These are phyloP conservation scores for Suillus lakei DNA, from an alignment of 768 basidiomycete genomes.

Conservation along the genomic window DNA sequence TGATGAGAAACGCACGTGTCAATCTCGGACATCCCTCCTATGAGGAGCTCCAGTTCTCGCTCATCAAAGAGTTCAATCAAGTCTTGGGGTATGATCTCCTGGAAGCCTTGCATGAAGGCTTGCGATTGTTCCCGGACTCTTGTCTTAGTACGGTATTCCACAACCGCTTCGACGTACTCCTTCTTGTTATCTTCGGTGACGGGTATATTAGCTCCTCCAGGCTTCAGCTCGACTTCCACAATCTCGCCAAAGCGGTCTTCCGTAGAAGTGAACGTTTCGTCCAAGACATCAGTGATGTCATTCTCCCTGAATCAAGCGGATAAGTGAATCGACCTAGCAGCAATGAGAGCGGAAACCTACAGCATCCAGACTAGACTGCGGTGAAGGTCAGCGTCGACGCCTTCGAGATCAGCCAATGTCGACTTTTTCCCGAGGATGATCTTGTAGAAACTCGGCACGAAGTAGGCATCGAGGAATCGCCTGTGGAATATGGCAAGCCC, in stretches of 20 bases:
- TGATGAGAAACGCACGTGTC: constrained; percentile 61
- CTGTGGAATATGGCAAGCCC: constrained; percentile 81
- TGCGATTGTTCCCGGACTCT: constrained; percentile 85
- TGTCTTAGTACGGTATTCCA: constrained; percentile 81
- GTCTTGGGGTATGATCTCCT: constrained; percentile 83
- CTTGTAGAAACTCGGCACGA: constrained; percentile 83
- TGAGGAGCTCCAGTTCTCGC: constrained; percentile 84
- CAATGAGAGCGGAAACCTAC: constrained; percentile 43
- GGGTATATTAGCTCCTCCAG: constrained; percentile 59
- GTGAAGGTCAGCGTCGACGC: constrained; percentile 70
- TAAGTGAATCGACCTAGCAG: constrained; percentile 7
- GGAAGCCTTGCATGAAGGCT: constrained; percentile 84
- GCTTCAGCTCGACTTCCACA: constrained; percentile 67
- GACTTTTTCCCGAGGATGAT: constrained; percentile 70
- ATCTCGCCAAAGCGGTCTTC: constrained; percentile 80
- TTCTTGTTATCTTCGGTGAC: constrained; percentile 81
- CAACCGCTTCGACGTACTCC: constrained; percentile 77
- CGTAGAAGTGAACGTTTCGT: constrained; percentile 72
- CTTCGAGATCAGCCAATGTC: constrained; percentile 66
- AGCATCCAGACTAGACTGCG: constrained; percentile 78
- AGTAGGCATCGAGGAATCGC: constrained; percentile 79
- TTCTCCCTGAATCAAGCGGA: constrained; percentile 54
- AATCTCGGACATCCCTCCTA: constrained; percentile 93
- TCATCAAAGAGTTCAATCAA: constrained; percentile 91
- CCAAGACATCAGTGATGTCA: constrained; percentile 74